phyloP scores from a whole-genome alignment of 768 basidiomycete species.

The Lactarius tabidus region DNA sequence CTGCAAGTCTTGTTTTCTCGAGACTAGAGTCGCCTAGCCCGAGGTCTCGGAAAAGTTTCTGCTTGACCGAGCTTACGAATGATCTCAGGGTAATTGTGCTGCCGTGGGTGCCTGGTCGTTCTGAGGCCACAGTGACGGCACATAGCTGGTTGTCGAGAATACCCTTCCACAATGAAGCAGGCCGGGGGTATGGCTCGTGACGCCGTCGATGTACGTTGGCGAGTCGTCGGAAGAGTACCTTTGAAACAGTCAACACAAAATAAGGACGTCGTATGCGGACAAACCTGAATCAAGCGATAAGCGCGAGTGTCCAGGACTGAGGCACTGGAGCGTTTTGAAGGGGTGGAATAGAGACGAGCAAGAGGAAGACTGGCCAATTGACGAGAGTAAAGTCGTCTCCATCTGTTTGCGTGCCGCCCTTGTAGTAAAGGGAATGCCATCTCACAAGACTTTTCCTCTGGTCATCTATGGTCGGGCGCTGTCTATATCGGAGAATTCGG shows the following conservation, averaged over 20 bases:
- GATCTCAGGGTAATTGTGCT: constrained; percentile 44
- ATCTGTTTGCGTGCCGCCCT: constrained; percentile 28
- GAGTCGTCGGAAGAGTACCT: constrained; percentile 39
- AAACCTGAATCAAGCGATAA: constrained; percentile 54
- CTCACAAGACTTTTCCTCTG: constrained; percentile 2
- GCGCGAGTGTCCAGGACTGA: constrained; percentile 49
- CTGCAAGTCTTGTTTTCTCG: constrained; percentile 52
- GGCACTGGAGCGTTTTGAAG: constrained; percentile 51
- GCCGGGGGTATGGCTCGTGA: constrained; percentile 27
- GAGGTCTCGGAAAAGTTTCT: constrained; percentile 53
- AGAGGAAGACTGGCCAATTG: constrained; percentile 63
- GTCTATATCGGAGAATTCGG: too few species aligned
- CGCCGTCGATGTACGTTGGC: constrained; percentile 13
- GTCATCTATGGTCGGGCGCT: too few species aligned
- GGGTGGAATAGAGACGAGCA: constrained; percentile 68
- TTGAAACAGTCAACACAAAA: constrained; percentile 20
- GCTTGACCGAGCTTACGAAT: constrained; percentile 55
- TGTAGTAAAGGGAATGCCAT: constrained; percentile 36
- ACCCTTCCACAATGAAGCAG: constrained; percentile 28
- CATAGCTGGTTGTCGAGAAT: constrained; percentile 49
- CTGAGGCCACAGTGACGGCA: constrained; percentile 49
- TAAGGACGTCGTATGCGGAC: constrained; percentile 17
- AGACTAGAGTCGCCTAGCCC: constrained; percentile 48
- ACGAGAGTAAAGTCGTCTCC: constrained; percentile 50
- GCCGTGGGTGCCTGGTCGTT: constrained; percentile 53